phyloP scores from a whole-genome alignment of 768 basidiomycete species.

The Tephrocybe sp. region DNA sequence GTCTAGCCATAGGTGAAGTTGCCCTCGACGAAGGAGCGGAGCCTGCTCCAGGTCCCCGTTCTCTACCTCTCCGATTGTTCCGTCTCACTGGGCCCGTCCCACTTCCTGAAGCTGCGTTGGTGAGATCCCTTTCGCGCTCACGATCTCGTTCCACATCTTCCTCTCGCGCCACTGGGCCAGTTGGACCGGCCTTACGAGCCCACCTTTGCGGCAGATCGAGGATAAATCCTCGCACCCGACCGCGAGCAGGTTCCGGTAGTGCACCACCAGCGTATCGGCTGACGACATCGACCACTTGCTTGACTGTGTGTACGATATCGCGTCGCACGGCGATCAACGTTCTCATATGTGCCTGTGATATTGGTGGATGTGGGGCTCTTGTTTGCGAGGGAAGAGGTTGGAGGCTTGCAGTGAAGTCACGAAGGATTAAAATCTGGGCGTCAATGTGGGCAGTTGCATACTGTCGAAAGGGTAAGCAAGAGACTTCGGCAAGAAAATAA shows the following conservation, averaged over 20 bases:
- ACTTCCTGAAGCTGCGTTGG: conserved; percentile 34
- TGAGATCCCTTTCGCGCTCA: conserved; percentile 25
- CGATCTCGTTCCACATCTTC: conserved; percentile 13
- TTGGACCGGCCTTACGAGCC: conserved; percentile 47
- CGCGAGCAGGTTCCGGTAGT: conserved; percentile 80
- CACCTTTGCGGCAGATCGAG: conserved; percentile 81
- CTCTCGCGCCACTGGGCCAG: conserved; percentile 6
- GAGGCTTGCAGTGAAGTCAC: conserved; percentile 77
- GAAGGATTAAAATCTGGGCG: conserved; percentile 80
- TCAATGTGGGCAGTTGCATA: conserved; percentile 89
- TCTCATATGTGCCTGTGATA: conserved; percentile 50
- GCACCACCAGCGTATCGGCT: conserved; percentile 84
- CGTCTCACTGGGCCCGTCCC: conserved; percentile 28
- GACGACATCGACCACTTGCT: conserved; percentile 87
- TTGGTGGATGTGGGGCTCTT: conserved; percentile 28
- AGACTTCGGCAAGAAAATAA: not conserved
- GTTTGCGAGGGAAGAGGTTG: conserved; percentile 45
- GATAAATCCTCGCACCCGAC: conserved; percentile 74
- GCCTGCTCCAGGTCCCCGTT: conserved; percentile 35
- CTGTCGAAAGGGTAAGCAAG: conserved; percentile 34
- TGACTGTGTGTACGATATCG: conserved; percentile 86
- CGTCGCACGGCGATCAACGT: conserved; percentile 74
- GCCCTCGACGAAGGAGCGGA: conserved; percentile 30
- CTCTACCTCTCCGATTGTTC: conserved; percentile 34
- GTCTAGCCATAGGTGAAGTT: conserved; percentile 21